These are phyloP conservation scores for Candida sakaeoensis DNA, from an alignment of 805 yeast species.

Conservation along the genomic window DNA sequence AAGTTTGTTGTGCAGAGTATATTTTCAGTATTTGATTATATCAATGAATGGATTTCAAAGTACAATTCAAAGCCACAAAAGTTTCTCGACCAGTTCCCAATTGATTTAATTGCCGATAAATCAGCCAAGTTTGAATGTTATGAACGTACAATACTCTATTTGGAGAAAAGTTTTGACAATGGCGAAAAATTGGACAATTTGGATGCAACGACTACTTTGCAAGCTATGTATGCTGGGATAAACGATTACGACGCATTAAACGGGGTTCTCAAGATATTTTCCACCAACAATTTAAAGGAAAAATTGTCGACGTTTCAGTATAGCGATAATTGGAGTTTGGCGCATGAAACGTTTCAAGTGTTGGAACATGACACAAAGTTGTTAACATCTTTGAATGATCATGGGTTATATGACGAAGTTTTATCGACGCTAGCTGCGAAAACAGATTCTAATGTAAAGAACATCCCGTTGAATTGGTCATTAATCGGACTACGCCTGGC, in stretches of 20 bases:
- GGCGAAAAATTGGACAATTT: slow-evolving; percentile 24
- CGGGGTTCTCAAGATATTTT: slow-evolving; percentile 74
- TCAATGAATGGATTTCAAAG: slow-evolving; percentile 67
- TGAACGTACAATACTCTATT: slow-evolving; percentile 81
- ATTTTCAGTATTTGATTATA: slow-evolving; percentile 77
- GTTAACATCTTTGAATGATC: slow-evolving; percentile 68
- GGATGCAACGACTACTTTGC: slow-evolving; percentile 50
- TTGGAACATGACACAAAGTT: slow-evolving; percentile 56
- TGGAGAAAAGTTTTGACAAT: slow-evolving; percentile 69
- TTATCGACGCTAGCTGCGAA: slow-evolving; percentile 45
- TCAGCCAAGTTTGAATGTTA: slow-evolving; percentile 81
- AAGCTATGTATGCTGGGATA: slow-evolving; percentile 77
- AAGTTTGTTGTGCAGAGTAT: slow-evolving; percentile 68
- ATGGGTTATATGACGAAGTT: slow-evolving; percentile 70
- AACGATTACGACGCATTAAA: slow-evolving; percentile 88
- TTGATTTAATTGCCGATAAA: slow-evolving; percentile 66
- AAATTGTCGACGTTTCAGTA: slow-evolving; percentile 79
- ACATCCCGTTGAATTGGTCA: slow-evolving; percentile 53
- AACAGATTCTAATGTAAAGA: slow-evolving; percentile 17
- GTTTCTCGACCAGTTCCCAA: slow-evolving; percentile 58
- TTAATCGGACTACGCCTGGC: slow-evolving; percentile 74
- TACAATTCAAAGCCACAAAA: slow-evolving; percentile 22
- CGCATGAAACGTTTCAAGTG: slow-evolving; percentile 78
- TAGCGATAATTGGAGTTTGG: slow-evolving; percentile 81
- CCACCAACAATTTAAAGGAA: slow-evolving; percentile 67